These are phyloP conservation scores for Xylaria polymorpha DNA, from an alignment of 2,329 filamentous ascomycete species.

Conservation along the genomic window DNA sequence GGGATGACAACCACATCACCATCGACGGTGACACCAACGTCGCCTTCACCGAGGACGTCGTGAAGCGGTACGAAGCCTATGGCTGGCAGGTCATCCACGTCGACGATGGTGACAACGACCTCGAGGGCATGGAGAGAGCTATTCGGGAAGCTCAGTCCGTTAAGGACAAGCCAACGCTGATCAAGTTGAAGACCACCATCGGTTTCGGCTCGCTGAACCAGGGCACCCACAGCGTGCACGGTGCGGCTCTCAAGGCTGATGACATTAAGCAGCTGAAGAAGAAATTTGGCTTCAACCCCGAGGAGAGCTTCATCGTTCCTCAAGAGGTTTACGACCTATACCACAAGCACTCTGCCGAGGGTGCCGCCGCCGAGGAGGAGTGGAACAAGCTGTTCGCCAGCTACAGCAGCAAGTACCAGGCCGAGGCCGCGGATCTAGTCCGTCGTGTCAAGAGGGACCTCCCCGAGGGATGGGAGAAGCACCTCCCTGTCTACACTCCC, in stretches of 20 bases:
- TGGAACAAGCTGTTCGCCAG: conserved; percentile 95
- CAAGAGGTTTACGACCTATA: conserved; percentile 95
- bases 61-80: conserved; percentile 94
- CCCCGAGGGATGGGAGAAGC: conserved; percentile 96
- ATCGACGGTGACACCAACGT: conserved; percentile 95
- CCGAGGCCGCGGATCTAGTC: conserved; percentile 81
- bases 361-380: conserved; percentile 89
- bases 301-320: conserved; percentile 91
- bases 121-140: conserved; percentile 87
- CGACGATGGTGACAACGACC: conserved; percentile 87
- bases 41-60: conserved; percentile 96
- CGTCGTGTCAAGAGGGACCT: conserved; percentile 86
- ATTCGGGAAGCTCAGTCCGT: conserved; percentile 86
- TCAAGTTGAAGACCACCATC: conserved; percentile 97
- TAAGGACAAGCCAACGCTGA: conserved; percentile 96
- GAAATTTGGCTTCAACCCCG: conserved; percentile 96
- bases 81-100: conserved; percentile 94
- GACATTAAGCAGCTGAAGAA: conserved; percentile 94
- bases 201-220: conserved; percentile 93
- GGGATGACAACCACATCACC: conserved; percentile 98
- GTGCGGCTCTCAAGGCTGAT: conserved; percentile 92
- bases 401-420: conserved; percentile 82
- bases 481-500: conserved; percentile 89
- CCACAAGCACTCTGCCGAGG: conserved; percentile 83
- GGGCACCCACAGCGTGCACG: conserved; percentile 96